phyloP scores from a whole-genome alignment of 169 alveolate species.

The Babesia bigemina region DNA sequence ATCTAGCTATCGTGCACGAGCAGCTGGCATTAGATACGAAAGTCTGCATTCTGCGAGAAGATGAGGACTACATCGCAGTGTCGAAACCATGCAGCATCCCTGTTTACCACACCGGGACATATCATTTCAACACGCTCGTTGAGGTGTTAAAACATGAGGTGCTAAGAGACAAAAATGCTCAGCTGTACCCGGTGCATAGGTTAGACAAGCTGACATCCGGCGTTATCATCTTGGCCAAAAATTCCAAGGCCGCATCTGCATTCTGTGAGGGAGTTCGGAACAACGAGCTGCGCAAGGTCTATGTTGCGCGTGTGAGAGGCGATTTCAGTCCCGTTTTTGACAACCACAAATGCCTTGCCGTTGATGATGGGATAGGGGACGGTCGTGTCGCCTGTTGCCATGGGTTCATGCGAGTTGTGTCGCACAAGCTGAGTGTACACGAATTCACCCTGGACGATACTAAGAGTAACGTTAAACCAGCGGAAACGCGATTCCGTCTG shows the following conservation, averaged over 20 bases:
- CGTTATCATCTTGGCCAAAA: slow-evolving; percentile 73
- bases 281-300: slow-evolving; percentile 66
- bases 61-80: slow-evolving; percentile 72
- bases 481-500: slow-evolving; percentile 74
- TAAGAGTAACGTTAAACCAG: slow-evolving; percentile 45
- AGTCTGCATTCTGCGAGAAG: slow-evolving; percentile 64
- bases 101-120: slow-evolving; percentile 77
- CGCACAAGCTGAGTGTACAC: slow-evolving; percentile 38
- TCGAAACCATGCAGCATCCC: slow-evolving; percentile 76
- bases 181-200: slow-evolving; percentile 72
- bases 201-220: slow-evolving; percentile 80
- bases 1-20: slow-evolving; percentile 73
- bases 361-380: slow-evolving; percentile 14
- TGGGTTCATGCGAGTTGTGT: slow-evolving; percentile 51
- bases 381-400: slow-evolving; percentile 29
- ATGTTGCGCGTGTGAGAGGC: slow-evolving; percentile 77
- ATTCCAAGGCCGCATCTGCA: slow-evolving; percentile 64
- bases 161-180: background rate
- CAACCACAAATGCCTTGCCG: slow-evolving; percentile 14
- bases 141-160: slow-evolving; percentile 65
- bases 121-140: slow-evolving; percentile 72
- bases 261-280: slow-evolving; percentile 65
- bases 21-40: slow-evolving; percentile 65
- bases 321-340: slow-evolving; percentile 59
- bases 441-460: slow-evolving; percentile 30